Conservation (phyloP, 768 basidiomycete species). For the Epithele typhae region DNA sequence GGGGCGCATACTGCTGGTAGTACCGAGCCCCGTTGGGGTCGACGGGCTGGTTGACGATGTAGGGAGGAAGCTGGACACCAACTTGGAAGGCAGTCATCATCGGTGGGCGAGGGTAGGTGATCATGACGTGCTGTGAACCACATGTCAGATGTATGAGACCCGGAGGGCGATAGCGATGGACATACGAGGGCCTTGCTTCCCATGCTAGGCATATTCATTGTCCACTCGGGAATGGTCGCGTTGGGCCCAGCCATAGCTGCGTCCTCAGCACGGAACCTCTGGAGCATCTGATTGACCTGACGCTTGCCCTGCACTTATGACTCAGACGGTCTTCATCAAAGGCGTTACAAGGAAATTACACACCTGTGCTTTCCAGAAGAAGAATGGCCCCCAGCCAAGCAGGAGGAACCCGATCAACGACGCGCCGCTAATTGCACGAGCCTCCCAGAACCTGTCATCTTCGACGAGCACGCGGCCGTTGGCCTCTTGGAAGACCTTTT, state of each 20-base stretch:
- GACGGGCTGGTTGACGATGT: conserved; percentile 37
- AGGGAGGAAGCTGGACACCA: conserved; percentile 35
- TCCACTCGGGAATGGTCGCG: conserved; percentile 35
- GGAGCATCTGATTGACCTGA: conserved; percentile 33
- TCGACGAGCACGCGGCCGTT: conserved; percentile 8
- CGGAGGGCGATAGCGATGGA: not conserved
- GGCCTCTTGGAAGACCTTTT: conserved; percentile 10
- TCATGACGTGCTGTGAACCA: conserved; percentile 31
- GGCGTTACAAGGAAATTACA: not conserved
- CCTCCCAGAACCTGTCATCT: conserved; percentile 27
- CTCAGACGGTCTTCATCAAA: not conserved
- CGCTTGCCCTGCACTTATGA: conserved; percentile 34
- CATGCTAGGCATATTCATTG: conserved; percentile 36
- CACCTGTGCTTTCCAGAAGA: conserved; percentile 46
- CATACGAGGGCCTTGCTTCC: conserved; percentile 34
- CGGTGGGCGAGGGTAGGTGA: conserved; percentile 33
- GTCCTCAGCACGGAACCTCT: conserved; percentile 40
- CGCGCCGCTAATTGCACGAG: conserved; percentile 33
- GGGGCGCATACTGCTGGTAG: conserved; percentile 12
- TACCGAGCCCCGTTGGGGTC: conserved; percentile 27
- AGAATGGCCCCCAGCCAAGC: conserved; percentile 37
- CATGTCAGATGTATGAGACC: not conserved
- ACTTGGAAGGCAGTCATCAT: conserved; percentile 36
- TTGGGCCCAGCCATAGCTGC: conserved; percentile 21
- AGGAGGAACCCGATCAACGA: conserved; percentile 35